These are phyloP conservation scores for Colletotrichum brevisporum DNA, from an alignment of 2,329 filamentous ascomycete genomes.

Conservation along the genomic window DNA sequence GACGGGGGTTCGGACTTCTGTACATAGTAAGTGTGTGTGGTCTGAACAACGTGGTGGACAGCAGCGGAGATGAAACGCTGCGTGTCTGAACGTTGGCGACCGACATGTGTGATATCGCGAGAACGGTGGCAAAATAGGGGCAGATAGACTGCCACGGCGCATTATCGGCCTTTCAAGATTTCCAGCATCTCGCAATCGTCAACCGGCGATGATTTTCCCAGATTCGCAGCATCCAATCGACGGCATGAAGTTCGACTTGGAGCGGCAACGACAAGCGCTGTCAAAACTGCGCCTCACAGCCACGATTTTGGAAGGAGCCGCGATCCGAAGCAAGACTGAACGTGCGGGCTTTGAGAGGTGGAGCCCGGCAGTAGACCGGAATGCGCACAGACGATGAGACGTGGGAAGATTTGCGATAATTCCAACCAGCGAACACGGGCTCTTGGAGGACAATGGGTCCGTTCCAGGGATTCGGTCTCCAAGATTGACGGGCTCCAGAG, in stretches of 20 bases:
- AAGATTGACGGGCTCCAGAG: constrained; percentile 8
- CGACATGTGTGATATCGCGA: constrained; percentile 22
- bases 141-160: no score
- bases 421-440: constrained; percentile 6
- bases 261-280: constrained; percentile 21
- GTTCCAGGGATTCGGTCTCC: not conserved
- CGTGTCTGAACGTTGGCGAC: constrained; percentile 36
- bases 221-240: not conserved
- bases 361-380: constrained; percentile 7
- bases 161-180: not conserved
- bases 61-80: constrained; percentile 36
- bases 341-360: constrained; percentile 11
- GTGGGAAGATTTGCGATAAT: constrained; percentile 15
- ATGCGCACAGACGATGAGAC: constrained; percentile 38
- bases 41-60: constrained; percentile 28
- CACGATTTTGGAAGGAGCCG: constrained; percentile 25
- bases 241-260: constrained; percentile 9
- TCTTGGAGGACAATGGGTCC: not conserved
- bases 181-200: not conserved
- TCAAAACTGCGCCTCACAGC: constrained; percentile 23
- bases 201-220: not conserved
- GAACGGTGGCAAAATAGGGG: constrained; percentile 25
- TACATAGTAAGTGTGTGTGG: constrained; percentile 10
- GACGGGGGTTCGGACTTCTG: not conserved
- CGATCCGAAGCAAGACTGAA: constrained; percentile 7